Percentiles rank a stretch among this genome's conserved stretches.
Evolutionary conservation across 139 green algal species (phyloP).

Genomic region (Limnomonas spitsbergensis): DNA sequence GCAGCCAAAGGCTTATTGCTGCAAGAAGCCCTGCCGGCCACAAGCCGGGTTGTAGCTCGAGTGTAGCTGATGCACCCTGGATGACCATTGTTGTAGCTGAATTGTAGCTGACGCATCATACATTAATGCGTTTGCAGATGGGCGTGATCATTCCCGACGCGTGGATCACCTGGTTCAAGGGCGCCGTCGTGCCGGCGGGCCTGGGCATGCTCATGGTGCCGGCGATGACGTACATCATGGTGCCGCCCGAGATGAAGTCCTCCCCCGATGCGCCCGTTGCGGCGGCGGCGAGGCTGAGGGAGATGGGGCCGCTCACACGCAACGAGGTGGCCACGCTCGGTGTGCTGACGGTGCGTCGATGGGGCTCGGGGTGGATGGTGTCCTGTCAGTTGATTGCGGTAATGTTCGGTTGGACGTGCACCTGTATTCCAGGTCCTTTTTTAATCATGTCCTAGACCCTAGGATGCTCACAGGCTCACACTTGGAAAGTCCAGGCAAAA

Average conservation of each 20-base stretch:
- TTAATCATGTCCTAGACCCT: neutral
- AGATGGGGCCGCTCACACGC: constrained; percentile 82
- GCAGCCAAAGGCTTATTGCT: no score
- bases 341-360: constrained; percentile 1
- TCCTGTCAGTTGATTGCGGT: no score
- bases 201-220: constrained; percentile 16
- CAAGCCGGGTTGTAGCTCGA: no score
- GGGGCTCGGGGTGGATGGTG: no score
- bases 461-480: neutral
- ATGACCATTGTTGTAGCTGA: no score
- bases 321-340: constrained; percentile 87
- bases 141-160: constrained; percentile 18
- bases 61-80: no score
- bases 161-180: constrained; percentile 19
- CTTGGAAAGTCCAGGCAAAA: neutral
- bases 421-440: no score
- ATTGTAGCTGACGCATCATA: neutral
- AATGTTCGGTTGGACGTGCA: no score
- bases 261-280: constrained; percentile 70
- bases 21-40: no score
- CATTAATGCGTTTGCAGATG: constrained; percentile 10
- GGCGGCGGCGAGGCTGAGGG: constrained; percentile 57
- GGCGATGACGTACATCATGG: constrained; percentile 10
- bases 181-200: constrained; percentile 9
- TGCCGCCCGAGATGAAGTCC: constrained; percentile 7